Evolutionary conservation across 1,139 yeast species (phyloP), one percentile per base, ranked within the genome.

Genomic region (Blastobotrys ciferrii): DNA sequence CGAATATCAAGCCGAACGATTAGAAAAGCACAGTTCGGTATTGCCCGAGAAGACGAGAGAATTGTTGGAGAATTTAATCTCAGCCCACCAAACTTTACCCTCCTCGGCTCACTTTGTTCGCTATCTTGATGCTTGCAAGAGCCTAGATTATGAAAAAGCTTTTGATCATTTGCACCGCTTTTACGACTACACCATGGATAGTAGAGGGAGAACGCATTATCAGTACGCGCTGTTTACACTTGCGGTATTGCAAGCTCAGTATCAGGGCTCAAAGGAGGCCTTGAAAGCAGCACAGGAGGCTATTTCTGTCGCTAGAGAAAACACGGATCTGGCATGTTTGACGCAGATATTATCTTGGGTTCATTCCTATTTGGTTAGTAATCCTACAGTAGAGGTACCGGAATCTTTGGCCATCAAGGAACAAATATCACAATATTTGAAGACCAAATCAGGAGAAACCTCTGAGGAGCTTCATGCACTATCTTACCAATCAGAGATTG

Each of bases 251-350:
- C 92, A 88, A 59, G 87, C 87, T 17, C 79, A 79, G 49, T 88
- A 87, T 66, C 83, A 85, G 32, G 85, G 85, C 56, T 81, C 81
- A 54, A 77, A 76, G 23, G 87, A 87, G 55, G 95, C 96, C 0
- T 66, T 87, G 13, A 76, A 83, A 56, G 85, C 95, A 0, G 85
- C 89, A 3, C 88, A 85, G 56, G 97, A 89, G 62, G 94, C 97
- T 0, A 84, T 89, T 2, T 75, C 87, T 2, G 91, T 89, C 1
- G 96, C 96, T 0, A 72, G 97, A 57, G 96, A 89, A 60, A 84
- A 86, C 58, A 83, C 82, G 55, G 96, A 89, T 63, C 75, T 79
- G 52, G 71, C 76, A 11, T 87, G 95, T 15, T 71, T 89, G 36
- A 84, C 88, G 13, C 83, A 82, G 56, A 77, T 89, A n/a, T 69